Percentiles rank a stretch among this genome's conserved stretches.
Conservation (phyloP, 2,329 filamentous ascomycete species). For the Cordyceps sp. region DNA sequence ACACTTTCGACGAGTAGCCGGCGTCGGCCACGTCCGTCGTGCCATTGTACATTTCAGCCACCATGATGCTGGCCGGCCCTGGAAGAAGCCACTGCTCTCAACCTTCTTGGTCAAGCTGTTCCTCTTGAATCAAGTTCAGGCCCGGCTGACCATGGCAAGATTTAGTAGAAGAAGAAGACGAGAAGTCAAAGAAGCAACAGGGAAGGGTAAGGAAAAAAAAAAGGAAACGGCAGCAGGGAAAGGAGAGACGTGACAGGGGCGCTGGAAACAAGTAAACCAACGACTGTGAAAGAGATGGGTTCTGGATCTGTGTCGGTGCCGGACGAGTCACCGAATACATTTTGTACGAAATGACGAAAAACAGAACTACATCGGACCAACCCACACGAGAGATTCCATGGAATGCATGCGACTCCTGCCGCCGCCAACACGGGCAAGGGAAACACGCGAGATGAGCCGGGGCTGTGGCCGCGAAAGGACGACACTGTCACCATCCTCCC, state of each 20-base stretch:
- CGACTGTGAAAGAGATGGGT: background rate
- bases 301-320: too few species aligned
- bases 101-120: too few species aligned
- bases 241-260: background rate
- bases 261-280: background rate
- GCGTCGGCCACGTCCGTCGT: conserved; percentile 29
- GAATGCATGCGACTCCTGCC: too few species aligned
- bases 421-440: too few species aligned
- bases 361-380: too few species aligned
- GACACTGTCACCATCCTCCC: too few species aligned
- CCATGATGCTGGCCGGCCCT: conserved; percentile 8
- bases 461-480: too few species aligned
- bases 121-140: background rate
- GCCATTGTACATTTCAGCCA: conserved; percentile 32
- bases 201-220: background rate
- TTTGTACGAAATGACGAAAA: too few species aligned
- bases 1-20: conserved; percentile 32
- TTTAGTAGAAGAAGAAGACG: background rate
- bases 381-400: too few species aligned
- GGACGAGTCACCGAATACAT: too few species aligned
- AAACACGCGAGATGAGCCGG: too few species aligned
- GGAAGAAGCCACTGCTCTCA: too few species aligned
- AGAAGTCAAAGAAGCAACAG: background rate
- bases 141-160: background rate
- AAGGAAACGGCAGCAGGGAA: background rate